Evolutionary conservation across 208 protist species (phyloP).

Genomic region (Acanthamoeba royreba): DNA sequence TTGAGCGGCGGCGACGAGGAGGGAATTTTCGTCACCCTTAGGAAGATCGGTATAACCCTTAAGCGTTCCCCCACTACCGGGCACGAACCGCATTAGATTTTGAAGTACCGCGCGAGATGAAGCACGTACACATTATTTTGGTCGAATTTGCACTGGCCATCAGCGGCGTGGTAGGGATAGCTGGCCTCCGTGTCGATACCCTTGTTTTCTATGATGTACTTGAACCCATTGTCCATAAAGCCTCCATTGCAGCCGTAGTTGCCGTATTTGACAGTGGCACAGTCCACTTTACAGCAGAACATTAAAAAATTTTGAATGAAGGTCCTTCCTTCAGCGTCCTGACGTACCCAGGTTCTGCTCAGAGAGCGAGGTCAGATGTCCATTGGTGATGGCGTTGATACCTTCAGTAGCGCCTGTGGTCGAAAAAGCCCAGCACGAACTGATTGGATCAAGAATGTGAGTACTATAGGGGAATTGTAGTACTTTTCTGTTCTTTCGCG

Average conservation of each 20-base stretch:
- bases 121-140: conserved; percentile 76
- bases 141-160: conserved; percentile 56
- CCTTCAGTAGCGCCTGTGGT: conserved; percentile 90
- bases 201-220: conserved; percentile 84
- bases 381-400: conserved; percentile 62
- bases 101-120: too few species aligned
- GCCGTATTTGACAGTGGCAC: not conserved
- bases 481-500: not conserved
- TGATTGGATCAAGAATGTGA: not conserved
- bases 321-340: not conserved
- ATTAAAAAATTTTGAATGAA: not conserved
- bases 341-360: conserved; percentile 4
- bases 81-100: too few species aligned
- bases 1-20: not conserved
- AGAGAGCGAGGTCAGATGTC: not conserved
- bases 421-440: conserved; percentile 96
- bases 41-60: not conserved
- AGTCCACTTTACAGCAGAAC: not conserved
- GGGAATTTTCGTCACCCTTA: not conserved
- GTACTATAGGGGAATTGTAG: not conserved
- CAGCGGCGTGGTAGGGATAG: conserved; percentile 86
- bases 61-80: not conserved
- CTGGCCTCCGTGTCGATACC: conserved; percentile 76
- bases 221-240: conserved; percentile 85
- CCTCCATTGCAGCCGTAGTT: conserved; percentile 86